phyloP scores from a whole-genome alignment of 176 grass and related monocot species.

The Juncus effusus region DNA sequence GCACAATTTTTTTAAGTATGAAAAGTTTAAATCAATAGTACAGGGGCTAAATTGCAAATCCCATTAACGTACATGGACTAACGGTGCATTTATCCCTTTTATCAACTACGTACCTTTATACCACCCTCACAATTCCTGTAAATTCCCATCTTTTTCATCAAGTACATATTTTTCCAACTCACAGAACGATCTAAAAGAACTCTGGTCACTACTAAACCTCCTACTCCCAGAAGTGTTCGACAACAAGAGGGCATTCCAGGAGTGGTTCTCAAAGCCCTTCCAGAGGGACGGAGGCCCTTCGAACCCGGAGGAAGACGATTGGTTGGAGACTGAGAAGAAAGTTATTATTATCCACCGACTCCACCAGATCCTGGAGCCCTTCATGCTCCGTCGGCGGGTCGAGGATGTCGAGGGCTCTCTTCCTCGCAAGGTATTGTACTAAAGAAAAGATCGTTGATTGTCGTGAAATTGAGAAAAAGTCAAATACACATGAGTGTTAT shows the following conservation, averaged over 20 bases:
- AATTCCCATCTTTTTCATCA: not conserved
- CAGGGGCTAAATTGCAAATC: too few species aligned
- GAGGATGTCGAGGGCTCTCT: constrained; percentile 99
- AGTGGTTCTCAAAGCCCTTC: constrained; percentile 84
- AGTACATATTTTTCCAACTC: constrained; percentile 22
- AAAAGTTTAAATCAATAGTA: too few species aligned
- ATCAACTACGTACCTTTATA: too few species aligned
- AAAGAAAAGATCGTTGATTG: too few species aligned
- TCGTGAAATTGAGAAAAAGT: too few species aligned
- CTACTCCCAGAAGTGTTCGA: constrained; percentile 98
- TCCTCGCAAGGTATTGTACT: constrained; percentile 60
- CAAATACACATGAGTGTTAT: too few species aligned
- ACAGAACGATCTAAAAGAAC: constrained; percentile 99
- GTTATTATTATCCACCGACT: constrained; percentile 96
- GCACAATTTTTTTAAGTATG: too few species aligned
- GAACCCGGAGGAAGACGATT: constrained; percentile 84
- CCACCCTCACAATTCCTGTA: too few species aligned
- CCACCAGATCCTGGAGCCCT: constrained; percentile 98
- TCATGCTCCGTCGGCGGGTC: constrained; percentile 91
- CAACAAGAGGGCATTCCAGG: constrained; percentile 95
- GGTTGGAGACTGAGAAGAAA: constrained; percentile 98
- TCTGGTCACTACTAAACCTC: constrained; percentile 96
- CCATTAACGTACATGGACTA: too few species aligned
- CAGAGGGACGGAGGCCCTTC: constrained; percentile 25
- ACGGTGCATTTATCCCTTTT: too few species aligned